These are phyloP conservation scores for Prunus kanzakura DNA, from an alignment of 306 rosid genomes.

Conservation along the genomic window DNA sequence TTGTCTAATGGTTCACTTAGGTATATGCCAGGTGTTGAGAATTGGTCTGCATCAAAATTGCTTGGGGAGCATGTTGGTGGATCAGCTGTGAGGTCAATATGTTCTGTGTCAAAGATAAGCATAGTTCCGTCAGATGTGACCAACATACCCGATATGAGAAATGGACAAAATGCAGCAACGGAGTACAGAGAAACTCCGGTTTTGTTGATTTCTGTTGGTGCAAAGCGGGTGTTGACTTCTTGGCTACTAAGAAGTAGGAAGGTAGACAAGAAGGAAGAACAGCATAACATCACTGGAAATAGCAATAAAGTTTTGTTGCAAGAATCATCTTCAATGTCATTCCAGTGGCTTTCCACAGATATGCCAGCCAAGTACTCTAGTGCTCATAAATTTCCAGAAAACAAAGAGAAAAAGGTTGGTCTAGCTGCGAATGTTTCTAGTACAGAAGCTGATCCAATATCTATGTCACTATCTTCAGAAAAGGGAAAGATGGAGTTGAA, in stretches of 20 bases:
- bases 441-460: conserved; percentile 27
- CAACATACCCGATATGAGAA: conserved; percentile 20
- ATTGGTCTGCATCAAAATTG: conserved; percentile 82
- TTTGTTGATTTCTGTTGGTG: conserved; percentile 88
- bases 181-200: conserved; percentile 49
- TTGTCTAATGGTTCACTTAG: conserved; percentile 39
- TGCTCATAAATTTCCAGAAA: conserved; percentile 33
- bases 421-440: conserved; percentile 33
- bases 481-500: conserved; percentile 36
- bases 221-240: conserved; percentile 90
- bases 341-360: conserved; percentile 98
- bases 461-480: conserved; percentile 31
- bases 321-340: conserved; percentile 58
- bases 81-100: conserved; percentile 91
- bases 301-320: conserved; percentile 28
- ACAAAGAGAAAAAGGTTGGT: conserved; percentile 24
- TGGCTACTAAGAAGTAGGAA: conserved; percentile 70
- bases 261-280: conserved; percentile 37
- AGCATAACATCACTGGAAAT: conserved; percentile 31
- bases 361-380: conserved; percentile 73
- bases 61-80: conserved; percentile 99
- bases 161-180: conserved; percentile 21
- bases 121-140: conserved; percentile 39
- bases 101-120: conserved; percentile 65
- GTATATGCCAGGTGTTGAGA: conserved; percentile 61